These are phyloP conservation scores for Castanea mollissima DNA, from an alignment of 306 rosid genomes.

Conservation along the genomic window DNA sequence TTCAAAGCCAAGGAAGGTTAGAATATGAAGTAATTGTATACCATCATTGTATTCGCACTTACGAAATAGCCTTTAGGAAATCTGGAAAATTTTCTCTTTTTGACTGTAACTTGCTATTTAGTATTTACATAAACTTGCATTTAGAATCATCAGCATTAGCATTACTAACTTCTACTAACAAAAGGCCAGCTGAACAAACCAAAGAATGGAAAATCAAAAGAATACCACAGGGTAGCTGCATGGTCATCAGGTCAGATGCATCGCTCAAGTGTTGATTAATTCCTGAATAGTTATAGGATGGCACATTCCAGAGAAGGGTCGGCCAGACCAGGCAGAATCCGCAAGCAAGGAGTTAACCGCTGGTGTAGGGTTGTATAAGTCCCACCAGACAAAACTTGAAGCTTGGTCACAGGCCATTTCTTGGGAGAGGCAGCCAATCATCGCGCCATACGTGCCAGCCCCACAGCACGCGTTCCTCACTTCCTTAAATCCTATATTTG, in stretches of 20 bases:
- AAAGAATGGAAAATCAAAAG: no score
- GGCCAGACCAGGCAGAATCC: conserved; percentile 67
- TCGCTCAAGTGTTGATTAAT: conserved; percentile 27
- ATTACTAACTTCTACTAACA: no score
- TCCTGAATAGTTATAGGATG: conserved; percentile 54
- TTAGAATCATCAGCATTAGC: no score
- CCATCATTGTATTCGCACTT: no score
- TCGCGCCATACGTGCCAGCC: conserved; percentile 61
- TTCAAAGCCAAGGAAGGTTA: no score
- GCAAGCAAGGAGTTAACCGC: conserved; percentile 71
- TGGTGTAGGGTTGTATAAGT: conserved; percentile 61
- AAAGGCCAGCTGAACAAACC: no score
- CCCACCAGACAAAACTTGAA: conserved; percentile 79
- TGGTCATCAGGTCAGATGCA: conserved; percentile 1
- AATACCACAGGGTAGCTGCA: no score
- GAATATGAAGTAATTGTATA: no score
- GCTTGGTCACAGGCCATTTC: conserved; percentile 55
- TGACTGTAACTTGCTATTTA: no score
- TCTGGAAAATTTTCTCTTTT: no score
- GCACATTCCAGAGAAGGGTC: conserved; percentile 50
- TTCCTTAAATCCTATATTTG: conserved; percentile 40
- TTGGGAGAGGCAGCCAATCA: conserved; percentile 68
- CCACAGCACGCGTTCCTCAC: conserved; percentile 74
- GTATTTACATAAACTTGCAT: no score
- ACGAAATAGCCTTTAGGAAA: no score